These are phyloP conservation scores for Naematelia encephala DNA, from an alignment of 768 basidiomycete genomes.

Conservation along the genomic window DNA sequence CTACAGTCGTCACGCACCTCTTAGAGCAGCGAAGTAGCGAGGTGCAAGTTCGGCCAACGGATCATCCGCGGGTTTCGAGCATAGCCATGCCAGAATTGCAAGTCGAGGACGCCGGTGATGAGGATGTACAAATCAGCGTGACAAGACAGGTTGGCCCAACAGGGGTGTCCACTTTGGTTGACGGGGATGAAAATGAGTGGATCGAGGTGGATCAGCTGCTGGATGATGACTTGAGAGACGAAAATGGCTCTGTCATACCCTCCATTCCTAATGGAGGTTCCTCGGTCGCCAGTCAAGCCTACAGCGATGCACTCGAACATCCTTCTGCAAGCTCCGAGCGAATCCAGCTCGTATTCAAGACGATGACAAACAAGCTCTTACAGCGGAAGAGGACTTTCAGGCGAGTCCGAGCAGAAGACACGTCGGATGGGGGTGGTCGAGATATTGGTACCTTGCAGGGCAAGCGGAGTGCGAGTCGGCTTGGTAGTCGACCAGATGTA, in stretches of 20 bases:
- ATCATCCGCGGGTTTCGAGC: neutral
- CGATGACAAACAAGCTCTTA: constrained; percentile 47
- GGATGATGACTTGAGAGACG: neutral
- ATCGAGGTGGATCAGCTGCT: constrained; percentile 37
- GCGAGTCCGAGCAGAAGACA: constrained; percentile 15
- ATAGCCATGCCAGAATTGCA: neutral
- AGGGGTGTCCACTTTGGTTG: neutral
- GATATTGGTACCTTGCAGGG: neutral
- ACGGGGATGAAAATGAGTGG: constrained; percentile 42
- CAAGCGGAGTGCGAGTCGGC: neutral
- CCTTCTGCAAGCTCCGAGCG: constrained; percentile 35
- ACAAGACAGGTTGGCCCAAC: neutral
- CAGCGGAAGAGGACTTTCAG: constrained; percentile 39
- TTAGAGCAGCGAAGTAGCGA: constrained; percentile 8
- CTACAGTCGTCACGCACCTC: constrained; percentile 24
- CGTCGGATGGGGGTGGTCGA: neutral
- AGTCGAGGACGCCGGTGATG: neutral
- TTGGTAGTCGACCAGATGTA: constrained; percentile 9
- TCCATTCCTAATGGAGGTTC: constrained; percentile 17
- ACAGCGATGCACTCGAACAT: constrained; percentile 37
- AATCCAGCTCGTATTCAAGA: constrained; percentile 45
- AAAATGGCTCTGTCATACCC: constrained; percentile 7
- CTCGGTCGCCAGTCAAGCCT: constrained; percentile 13
- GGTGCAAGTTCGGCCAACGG: neutral
- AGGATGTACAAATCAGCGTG: neutral